Evolutionary conservation across 2,329 filamentous ascomycete species (phyloP).

Genomic region (Trichoderma pleuroti): DNA sequence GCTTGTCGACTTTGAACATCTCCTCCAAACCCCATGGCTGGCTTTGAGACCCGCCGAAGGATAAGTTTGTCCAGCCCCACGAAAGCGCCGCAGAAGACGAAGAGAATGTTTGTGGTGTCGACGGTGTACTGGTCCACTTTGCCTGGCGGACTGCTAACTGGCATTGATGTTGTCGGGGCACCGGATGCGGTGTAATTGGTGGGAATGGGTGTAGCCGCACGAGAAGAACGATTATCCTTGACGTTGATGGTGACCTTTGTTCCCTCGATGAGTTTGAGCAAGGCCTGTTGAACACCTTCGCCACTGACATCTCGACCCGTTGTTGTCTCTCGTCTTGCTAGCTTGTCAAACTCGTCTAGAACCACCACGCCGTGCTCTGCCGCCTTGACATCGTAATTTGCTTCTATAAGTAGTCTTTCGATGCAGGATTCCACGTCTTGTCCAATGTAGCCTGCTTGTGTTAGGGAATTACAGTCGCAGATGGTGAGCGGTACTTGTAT

Average conservation of each 20-base stretch:
- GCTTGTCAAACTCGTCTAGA: constrained; percentile 96
- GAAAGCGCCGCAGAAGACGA: constrained; percentile 95
- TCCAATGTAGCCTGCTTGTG: constrained; percentile 94
- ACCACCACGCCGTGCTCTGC: constrained; percentile 93
- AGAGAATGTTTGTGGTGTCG: constrained; percentile 93
- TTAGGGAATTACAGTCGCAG: constrained; percentile 93
- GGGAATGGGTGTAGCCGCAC: constrained; percentile 50
- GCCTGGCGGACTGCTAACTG: constrained; percentile 43
- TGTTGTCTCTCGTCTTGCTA: constrained; percentile 79
- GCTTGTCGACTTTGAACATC: constrained; percentile 61
- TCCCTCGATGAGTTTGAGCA: constrained; percentile 94
- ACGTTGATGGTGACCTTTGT: constrained; percentile 90
- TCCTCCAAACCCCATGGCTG: constrained; percentile 87
- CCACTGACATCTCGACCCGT: constrained; percentile 93
- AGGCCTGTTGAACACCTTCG: constrained; percentile 92
- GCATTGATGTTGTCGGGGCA: constrained; percentile 43
- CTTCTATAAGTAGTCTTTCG: constrained; percentile 81
- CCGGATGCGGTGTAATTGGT: constrained; percentile 49
- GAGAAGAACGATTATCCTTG: constrained; percentile 67
- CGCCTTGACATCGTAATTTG: constrained; percentile 80
- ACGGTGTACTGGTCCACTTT: constrained; percentile 67
- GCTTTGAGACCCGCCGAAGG: constrained; percentile 78
- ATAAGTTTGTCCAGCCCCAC: constrained; percentile 86
- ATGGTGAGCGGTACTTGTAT: constrained; percentile 96
- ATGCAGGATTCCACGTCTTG: constrained; percentile 97